phyloP scores from a whole-genome alignment of 257 asterid genomes.

The Solanum peruvianum region DNA sequence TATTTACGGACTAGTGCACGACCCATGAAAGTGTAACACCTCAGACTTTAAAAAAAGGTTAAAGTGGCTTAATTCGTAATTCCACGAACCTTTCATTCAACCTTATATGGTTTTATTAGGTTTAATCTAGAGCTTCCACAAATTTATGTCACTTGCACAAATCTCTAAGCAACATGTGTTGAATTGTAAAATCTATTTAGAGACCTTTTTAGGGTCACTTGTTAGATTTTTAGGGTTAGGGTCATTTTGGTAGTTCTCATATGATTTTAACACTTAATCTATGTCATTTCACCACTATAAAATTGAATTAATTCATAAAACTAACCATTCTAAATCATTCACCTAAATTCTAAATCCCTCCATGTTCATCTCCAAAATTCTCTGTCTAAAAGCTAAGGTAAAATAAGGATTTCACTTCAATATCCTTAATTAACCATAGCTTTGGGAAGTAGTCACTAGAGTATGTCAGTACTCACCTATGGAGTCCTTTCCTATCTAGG shows the following conservation, averaged over 20 bases:
- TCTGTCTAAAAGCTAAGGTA: too few relatives aligned
- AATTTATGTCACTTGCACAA: neutral
- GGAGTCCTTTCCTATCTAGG: neutral
- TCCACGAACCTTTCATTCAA: neutral
- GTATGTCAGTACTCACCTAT: neutral
- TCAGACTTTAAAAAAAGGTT: neutral
- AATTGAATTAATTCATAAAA: too few relatives aligned
- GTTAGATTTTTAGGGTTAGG: neutral
- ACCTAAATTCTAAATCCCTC: too few relatives aligned
- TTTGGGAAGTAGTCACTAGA: too few relatives aligned
- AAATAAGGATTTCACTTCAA: neutral
- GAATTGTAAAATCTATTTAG: neutral
- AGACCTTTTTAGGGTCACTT: neutral
- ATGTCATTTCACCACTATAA: too few relatives aligned
- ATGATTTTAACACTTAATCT: too few relatives aligned
- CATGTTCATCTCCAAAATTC: too few relatives aligned
- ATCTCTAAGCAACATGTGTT: neutral
- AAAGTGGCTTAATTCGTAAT: too few relatives aligned
- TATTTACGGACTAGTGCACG: neutral
- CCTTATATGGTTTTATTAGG: neutral
- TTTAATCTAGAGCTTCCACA: neutral
- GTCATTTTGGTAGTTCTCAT: neutral
- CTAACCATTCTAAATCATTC: too few relatives aligned
- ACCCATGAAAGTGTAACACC: neutral
- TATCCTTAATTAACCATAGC: neutral